Evolutionary conservation across 495 filamentous ascomycete species (phyloP).

Genomic region (Lasiosphaeria miniovina): DNA sequence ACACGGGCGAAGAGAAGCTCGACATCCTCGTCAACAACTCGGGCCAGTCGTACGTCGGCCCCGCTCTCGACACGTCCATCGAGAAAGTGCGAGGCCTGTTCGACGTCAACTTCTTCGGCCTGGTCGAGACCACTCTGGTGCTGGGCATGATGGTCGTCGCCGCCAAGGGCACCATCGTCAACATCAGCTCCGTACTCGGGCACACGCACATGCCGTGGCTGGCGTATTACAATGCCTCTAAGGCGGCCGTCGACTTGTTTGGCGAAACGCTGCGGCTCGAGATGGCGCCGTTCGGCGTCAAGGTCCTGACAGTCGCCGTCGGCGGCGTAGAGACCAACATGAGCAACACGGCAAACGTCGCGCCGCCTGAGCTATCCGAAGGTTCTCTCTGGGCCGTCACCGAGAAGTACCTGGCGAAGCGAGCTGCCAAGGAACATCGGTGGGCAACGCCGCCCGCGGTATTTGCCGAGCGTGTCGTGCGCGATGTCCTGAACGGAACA

Average conservation of each 20-base stretch:
- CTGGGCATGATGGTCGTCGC: constrained; percentile 46
- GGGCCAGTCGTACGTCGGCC: constrained; percentile 25
- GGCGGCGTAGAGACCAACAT: constrained; percentile 21
- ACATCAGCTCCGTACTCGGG: constrained; percentile 45
- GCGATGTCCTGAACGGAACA: constrained; percentile 5
- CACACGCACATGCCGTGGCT: constrained; percentile 39
- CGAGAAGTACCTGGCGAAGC: not conserved
- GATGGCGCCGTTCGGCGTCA: constrained; percentile 43
- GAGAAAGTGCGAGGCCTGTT: constrained; percentile 33
- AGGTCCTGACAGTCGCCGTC: constrained; percentile 35
- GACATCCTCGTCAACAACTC: constrained; percentile 46
- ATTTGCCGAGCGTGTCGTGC: constrained; percentile 6
- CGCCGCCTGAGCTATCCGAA: constrained; percentile 13
- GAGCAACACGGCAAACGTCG: constrained; percentile 16
- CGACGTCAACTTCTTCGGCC: constrained; percentile 42
- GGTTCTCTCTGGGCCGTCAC: constrained; percentile 16
- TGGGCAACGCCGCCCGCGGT: not conserved
- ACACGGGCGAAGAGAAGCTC: constrained; percentile 34
- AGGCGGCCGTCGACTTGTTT: constrained; percentile 42
- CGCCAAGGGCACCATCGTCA: constrained; percentile 45
- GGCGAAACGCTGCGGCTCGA: constrained; percentile 45
- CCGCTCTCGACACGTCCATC: constrained; percentile 34
- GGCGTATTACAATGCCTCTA: constrained; percentile 44
- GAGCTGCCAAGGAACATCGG: not conserved
- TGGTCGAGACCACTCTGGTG: constrained; percentile 43